Percentiles rank a stretch among this genome's conserved stretches.
Conservation (phyloP, 1,284 basidiomycete species). For the Exobasidium rhododendri region DNA sequence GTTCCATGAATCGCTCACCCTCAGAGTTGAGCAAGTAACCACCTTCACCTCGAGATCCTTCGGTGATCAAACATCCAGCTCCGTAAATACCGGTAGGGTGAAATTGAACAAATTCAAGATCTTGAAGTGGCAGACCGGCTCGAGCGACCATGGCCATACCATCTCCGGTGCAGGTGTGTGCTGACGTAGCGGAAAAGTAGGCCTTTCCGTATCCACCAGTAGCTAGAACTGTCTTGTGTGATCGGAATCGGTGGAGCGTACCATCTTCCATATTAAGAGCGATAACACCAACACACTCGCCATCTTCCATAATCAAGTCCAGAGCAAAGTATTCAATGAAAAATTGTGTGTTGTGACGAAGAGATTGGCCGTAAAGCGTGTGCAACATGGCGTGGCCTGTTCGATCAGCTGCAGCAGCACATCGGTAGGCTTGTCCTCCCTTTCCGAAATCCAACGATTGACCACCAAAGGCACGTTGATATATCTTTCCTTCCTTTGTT, state of each 20-base stretch:
- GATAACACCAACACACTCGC: conserved; percentile 98
- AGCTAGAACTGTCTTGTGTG: conserved; percentile 96
- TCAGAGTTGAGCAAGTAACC: conserved; percentile 97
- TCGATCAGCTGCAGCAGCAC: conserved; percentile 96
- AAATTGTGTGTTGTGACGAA: conserved; percentile 99
- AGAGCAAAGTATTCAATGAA: conserved; percentile 98
- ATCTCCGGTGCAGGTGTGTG: conserved; percentile 98
- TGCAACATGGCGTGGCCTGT: conserved; percentile 98
- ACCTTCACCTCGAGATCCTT: conserved; percentile 98
- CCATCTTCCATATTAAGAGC: conserved; percentile 99
- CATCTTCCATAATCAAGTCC: conserved; percentile 97
- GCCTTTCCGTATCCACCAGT: conserved; percentile 98
- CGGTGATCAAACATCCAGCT: conserved; percentile 97
- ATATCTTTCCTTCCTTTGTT: conserved; percentile 98
- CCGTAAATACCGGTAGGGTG: conserved; percentile 99
- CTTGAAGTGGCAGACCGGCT: conserved; percentile 93
- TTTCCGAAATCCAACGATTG: conserved; percentile 97
- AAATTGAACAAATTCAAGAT: conserved; percentile 99
- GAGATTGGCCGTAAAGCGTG: conserved; percentile 97
- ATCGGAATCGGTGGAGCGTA: conserved; percentile 94
- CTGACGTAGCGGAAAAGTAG: conserved; percentile 98
- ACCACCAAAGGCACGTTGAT: conserved; percentile 98
- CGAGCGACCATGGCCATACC: conserved; percentile 98
- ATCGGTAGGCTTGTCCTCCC: conserved; percentile 98
- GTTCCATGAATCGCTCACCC: conserved; percentile 99